Base-by-base conservation (phyloP, 1,284 basidiomycete species). In the Moniliophthora roreri region DNA sequence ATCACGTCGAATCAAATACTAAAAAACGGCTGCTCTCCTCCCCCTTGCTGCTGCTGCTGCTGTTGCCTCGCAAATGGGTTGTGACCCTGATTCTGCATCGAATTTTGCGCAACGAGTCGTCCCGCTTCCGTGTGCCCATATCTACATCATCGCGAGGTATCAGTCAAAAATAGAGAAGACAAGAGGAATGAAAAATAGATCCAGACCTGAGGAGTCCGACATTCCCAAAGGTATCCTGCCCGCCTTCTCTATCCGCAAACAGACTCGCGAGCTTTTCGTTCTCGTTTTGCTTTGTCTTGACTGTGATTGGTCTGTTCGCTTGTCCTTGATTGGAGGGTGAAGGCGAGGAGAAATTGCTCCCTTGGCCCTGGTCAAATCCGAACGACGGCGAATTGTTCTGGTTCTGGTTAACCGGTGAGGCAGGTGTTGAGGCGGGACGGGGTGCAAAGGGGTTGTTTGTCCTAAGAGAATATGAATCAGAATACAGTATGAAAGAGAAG, bases 361-460 rank as follows among this genome's bases (percentile, higher is more conserved):
- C 58, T 55, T 73, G 34, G 35, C 54, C 51, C 62, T 69, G 73
- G 41, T 80, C 78, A 66, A 82, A 87, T 60, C 87, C 86, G 75
- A 87, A 86, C 36, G 74, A 72, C 16, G 76, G 79, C 34, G 73
- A 65, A 20, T 42, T 26, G 13, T 37, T 50, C 16, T 15, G 60
- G 64, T 20, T 63, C 59, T 42, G 60, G 61, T 13, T 44, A 66
- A 66, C 28, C 69, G 70, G 41, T 65, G 66, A 47, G 69, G 63
- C 37, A 67, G 59, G 57, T 67, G 65, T 64, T n/a, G 71, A 68
- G 44, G 71, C 56, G 16, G 69, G 60, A 2, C 40, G 51, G 35
- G 77, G 80, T 0, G 89, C 90, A 65, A 97, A 98, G 0, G 95
- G 95, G 68, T 98, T 98, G 79, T 98, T 98, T 40, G 93, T 92